Evolutionary conservation across 2,329 filamentous ascomycete genomes (phyloP).

Genomic region (Xylariaceae sp.): DNA sequence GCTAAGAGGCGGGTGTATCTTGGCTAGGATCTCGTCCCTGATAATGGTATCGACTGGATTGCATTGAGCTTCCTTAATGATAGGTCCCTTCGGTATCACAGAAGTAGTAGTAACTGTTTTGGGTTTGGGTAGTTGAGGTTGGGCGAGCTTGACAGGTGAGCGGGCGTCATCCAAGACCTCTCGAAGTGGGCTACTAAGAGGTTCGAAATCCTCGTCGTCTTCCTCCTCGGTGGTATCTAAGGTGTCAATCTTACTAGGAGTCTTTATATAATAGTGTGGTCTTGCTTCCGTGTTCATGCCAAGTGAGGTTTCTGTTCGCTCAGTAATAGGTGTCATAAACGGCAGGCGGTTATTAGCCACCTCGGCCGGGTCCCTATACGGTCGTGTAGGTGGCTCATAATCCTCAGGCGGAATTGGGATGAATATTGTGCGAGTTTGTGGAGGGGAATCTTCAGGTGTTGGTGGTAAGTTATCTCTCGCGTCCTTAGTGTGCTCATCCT

Average conservation of each 20-base stretch:
- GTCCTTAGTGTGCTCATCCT: constrained; percentile 43
- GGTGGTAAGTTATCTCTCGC: neutral
- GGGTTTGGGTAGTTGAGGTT: constrained; percentile 55
- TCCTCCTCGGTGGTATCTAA: constrained; percentile 39
- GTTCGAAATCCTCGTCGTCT: constrained; percentile 47
- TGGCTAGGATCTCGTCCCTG: constrained; percentile 74
- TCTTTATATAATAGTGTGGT: constrained; percentile 72
- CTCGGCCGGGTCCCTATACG: constrained; percentile 80
- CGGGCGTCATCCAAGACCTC: constrained; percentile 63
- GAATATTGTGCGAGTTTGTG: constrained; percentile 68
- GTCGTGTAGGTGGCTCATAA: constrained; percentile 78
- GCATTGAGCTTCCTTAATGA: constrained; percentile 83
- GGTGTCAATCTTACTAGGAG: constrained; percentile 67
- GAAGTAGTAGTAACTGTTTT: constrained; percentile 43
- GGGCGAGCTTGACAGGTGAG: constrained; percentile 55
- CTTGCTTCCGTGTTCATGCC: constrained; percentile 66
- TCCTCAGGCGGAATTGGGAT: constrained; percentile 84
- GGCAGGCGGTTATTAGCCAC: constrained; percentile 89
- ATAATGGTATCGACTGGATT: constrained; percentile 86
- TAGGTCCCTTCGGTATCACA: constrained; percentile 64
- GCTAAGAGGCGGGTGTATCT: constrained; percentile 73
- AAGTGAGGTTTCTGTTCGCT: constrained; percentile 89
- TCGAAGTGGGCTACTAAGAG: constrained; percentile 72
- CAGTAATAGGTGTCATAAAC: constrained; percentile 98
- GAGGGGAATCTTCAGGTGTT: constrained; percentile 48